Conservation (phyloP, 1,284 basidiomycete genomes). For the Sporisorium iseilematis-ciliati region DNA sequence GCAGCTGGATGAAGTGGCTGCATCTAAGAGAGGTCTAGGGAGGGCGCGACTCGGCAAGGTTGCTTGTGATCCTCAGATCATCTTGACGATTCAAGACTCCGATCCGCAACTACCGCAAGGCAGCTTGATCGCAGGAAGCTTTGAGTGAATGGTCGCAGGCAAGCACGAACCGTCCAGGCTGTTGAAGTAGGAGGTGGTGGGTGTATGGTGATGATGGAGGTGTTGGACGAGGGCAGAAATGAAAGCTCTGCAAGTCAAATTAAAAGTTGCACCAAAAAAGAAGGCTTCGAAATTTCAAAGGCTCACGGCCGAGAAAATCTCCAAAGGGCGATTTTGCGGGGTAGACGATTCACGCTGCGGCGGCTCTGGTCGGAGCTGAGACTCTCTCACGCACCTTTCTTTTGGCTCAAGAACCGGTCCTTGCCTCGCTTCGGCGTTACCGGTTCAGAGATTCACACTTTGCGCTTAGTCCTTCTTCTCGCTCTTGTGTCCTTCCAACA, state of each 20-base stretch:
- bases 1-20: not conserved
- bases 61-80: slow-evolving; percentile 8
- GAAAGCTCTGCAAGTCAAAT: not conserved
- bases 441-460: slow-evolving; percentile 6
- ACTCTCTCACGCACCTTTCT: too few species aligned
- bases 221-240: not conserved
- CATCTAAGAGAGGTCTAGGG: not conserved
- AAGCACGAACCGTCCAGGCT: not conserved
- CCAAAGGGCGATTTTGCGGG: slow-evolving; percentile 17
- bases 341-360: slow-evolving; percentile 21
- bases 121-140: not conserved
- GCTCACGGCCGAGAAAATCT: slow-evolving; percentile 34
- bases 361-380: too few species aligned
- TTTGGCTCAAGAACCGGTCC: not conserved
- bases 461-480: too few species aligned
- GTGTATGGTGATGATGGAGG: not conserved
- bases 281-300: slow-evolving; percentile 9
- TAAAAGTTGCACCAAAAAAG: slow-evolving; percentile 11
- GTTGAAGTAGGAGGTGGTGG: not conserved
- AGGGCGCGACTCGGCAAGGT: not conserved
- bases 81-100: not conserved
- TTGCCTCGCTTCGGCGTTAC: slow-evolving; percentile 30
- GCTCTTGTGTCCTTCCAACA: not conserved
- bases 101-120: not conserved
- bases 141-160: not conserved